Evolutionary conservation across 2,329 filamentous ascomycete species (phyloP), one percentile per base, ranked within the genome.

Genomic region (Monascus ruber): DNA sequence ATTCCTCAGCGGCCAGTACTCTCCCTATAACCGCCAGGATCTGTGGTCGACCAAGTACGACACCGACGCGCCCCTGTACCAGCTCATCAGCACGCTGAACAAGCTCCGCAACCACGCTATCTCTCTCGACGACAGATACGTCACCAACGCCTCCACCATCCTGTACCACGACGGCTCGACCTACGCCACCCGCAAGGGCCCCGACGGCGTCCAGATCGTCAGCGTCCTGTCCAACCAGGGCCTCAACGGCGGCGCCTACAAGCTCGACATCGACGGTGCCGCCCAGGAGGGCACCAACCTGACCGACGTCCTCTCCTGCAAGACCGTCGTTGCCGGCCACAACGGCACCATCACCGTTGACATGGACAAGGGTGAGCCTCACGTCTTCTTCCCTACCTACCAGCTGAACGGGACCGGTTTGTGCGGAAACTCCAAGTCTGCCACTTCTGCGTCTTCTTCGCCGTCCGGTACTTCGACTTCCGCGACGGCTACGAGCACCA

Each of bases 21-120:
- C 54, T 29, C 73, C 73, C 4, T 60, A 65, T 0, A 66, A 64
- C 34, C 72, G 75, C 26, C 72, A 76, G 49, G 70, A 74, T 4
- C 56, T 77, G 31, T 79, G 76, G 76, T 42, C 45, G 24, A 44
- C 51, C 4, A 39, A 37, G 1, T 71, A 68, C 49, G 51, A 66
- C 39, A 66, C 59, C 9, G 40, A 50, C 5, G 47, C 60, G 1
- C 52, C 54, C 2, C 55, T 73, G 4, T 71, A 64, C 54, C 49
- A 53, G 11, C 48, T 55, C 32, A 62, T 53, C 27, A 44, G 55
- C 4, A 62, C 51, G 5, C 46, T 71, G 24, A 71, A 71, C 43
- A 41, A 50, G 17, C 53, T 70, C 24, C 65, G 70, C 7, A 64
- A 62, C 37, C 61, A 63, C 33, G 66, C 64, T 26, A 50, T 63